Conservation (phyloP, 805 yeast species). For the Wickerhamomyces silvicola region DNA sequence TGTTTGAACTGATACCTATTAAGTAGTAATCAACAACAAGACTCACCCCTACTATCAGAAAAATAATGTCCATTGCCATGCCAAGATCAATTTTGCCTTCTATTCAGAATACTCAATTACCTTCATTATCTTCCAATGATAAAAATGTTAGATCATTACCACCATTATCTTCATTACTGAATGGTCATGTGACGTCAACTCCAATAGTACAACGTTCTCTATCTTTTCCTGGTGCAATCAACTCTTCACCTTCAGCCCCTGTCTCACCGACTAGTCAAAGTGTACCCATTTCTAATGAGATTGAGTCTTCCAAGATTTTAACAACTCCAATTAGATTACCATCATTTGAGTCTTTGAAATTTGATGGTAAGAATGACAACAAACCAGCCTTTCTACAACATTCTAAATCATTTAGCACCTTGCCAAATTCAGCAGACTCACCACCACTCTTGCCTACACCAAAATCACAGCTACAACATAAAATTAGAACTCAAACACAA, state of each 20-base stretch:
- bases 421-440: background rate
- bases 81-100: slow-evolving; percentile 15
- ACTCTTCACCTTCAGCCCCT: slow-evolving; percentile 9
- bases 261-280: slow-evolving; percentile 9
- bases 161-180: slow-evolving; percentile 14
- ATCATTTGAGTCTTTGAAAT: slow-evolving; percentile 19
- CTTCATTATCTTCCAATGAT: background rate
- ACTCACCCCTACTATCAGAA: no score
- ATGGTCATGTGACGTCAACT: slow-evolving; percentile 3
- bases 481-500: background rate
- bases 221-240: background rate
- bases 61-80: slow-evolving; percentile 18
- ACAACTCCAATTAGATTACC: slow-evolving; percentile 24
- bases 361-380: slow-evolving; percentile 6
- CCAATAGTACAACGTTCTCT: slow-evolving; percentile 3
- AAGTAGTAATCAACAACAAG: no score
- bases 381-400: slow-evolving; percentile 1
- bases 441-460: slow-evolving; percentile 8
- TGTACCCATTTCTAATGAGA: slow-evolving; percentile 5
- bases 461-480: slow-evolving; percentile 2
- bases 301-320: no score
- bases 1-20: no score
- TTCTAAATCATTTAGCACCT: slow-evolving; percentile 6
- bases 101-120: slow-evolving; percentile 2
- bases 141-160: slow-evolving; percentile 8